These are phyloP conservation scores for Aphanomyces astaci DNA, from an alignment of 352 stramenopile genomes.

Conservation along the genomic window DNA sequence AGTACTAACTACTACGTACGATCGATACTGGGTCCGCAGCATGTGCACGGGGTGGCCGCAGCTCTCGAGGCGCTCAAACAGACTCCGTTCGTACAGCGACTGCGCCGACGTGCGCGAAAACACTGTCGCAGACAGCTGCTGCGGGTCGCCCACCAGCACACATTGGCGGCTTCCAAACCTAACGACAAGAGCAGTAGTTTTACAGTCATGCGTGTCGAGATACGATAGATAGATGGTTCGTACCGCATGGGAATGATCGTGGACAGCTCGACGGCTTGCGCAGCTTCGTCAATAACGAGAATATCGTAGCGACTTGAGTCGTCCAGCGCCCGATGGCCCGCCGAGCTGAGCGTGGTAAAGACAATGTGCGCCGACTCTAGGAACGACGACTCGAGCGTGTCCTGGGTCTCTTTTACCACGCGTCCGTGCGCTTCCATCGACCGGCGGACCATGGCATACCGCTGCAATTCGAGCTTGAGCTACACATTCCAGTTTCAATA, in stretches of 20 bases:
- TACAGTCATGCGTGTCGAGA: no score
- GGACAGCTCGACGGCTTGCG: conserved; percentile 78
- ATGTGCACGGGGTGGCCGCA: conserved; percentile 85
- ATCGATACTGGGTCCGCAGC: conserved; percentile 81
- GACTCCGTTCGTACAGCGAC: conserved; percentile 85
- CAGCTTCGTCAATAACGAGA: conserved; percentile 80
- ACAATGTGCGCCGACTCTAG: conserved; percentile 88
- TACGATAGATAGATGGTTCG: no score
- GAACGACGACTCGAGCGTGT: conserved; percentile 79
- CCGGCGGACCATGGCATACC: conserved; percentile 68
- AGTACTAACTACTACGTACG: no score
- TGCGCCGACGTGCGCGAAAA: conserved; percentile 81
- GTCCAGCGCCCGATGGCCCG: conserved; percentile 72
- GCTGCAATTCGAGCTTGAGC: conserved; percentile 76
- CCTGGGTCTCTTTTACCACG: conserved; percentile 50
- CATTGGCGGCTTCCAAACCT: conserved; percentile 86
- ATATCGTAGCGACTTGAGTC: conserved; percentile 71
- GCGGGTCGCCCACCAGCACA: conserved; percentile 88
- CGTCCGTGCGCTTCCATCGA: conserved; percentile 58
- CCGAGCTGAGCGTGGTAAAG: conserved; percentile 88
- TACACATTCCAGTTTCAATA: conserved; percentile 21
- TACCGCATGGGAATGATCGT: conserved; percentile 88
- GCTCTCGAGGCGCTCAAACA: conserved; percentile 88
- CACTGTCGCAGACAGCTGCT: conserved; percentile 90
- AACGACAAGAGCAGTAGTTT: no score